Evolutionary conservation across 75 land plant genomes (phyloP).

Genomic region (Cupressus sempervirens): DNA sequence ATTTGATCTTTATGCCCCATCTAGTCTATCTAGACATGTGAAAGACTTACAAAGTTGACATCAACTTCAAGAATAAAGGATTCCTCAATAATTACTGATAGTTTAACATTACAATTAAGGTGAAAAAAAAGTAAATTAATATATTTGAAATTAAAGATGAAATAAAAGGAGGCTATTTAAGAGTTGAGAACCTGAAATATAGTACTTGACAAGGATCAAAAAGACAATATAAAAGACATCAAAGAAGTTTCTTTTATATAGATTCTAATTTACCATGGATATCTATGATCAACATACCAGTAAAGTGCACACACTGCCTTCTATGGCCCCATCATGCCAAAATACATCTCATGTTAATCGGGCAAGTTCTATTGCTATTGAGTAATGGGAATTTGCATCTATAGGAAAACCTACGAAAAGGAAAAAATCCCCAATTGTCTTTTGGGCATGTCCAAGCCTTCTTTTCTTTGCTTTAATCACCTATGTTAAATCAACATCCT

Average conservation of each 20-base stretch:
- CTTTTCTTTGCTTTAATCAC: constrained; percentile 86
- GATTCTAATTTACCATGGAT: too few relatives aligned
- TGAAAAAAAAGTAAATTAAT: neutral
- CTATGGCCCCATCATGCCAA: too few relatives aligned
- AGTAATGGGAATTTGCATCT: constrained; percentile 93
- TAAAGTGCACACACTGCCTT: too few relatives aligned
- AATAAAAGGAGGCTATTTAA: neutral
- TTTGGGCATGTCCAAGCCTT: constrained; percentile 90
- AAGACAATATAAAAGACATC: neutral
- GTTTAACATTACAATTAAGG: neutral
- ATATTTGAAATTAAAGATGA: neutral
- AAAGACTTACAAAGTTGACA: too few relatives aligned
- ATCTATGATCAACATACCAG: too few relatives aligned
- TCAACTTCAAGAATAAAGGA: too few relatives aligned
- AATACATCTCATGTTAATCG: constrained; percentile 85
- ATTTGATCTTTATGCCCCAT: constrained; percentile 51
- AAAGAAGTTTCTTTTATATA: neutral
- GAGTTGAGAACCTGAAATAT: neutral
- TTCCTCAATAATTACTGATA: too few relatives aligned
- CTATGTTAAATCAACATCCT: constrained; percentile 18
- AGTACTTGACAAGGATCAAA: neutral
- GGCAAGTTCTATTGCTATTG: constrained; percentile 86
- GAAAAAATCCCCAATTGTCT: constrained; percentile 94
- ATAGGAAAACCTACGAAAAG: constrained; percentile 93
- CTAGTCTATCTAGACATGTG: too few relatives aligned